Base-by-base conservation (phyloP, 345 rosid genomes). In the Luvunga scandens region DNA sequence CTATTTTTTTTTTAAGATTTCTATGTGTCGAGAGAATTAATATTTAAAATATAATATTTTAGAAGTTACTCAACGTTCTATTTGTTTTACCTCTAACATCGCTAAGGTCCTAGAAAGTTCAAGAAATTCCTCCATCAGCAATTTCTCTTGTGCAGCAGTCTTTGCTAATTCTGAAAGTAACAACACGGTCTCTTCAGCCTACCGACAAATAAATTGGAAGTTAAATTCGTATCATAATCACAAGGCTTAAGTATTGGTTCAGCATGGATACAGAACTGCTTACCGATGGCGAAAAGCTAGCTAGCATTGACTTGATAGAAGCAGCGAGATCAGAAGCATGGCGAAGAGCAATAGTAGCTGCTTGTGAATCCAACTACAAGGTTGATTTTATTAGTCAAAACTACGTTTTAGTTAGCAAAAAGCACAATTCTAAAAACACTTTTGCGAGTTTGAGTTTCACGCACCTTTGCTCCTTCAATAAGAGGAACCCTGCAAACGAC, bases 401-500 rank as follows among this genome's bases (percentile, higher is more conserved):
- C 50, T 27, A 62, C 18, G 62, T 45, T 12, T 72, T 64, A 21
- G 36, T 34, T 5, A 62, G 64, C 36, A 59, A 69, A 9, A 33
- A 30, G 14, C 59, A 66, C 9, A 33, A 68, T 31, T 53, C 7
- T n/a, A 38, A 60, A 57, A 21, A 13, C 8, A 42, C 48, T 56
- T 60, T 57, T 28, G 39, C 22, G 59, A 72, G 38, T 6, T 13
- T 3, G 19, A n/a, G 9, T 31, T 69, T 38, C 31, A 73, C 38
- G 56, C 83, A 92, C 97, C 95, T 81, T 83, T 31, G 90, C 97
- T 70, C 94, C 92, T 79, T 95, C 87, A 33, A 60, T 62, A 1
- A 94, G 83, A 2, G 98, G 94, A 56, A 93, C 83, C 89, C 86
- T 91, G 74, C 94, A 82, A 39, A 90, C 86, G 61, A 80, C 86